phyloP scores from a whole-genome alignment of 768 basidiomycete species.

The Agrocybe praecox region DNA sequence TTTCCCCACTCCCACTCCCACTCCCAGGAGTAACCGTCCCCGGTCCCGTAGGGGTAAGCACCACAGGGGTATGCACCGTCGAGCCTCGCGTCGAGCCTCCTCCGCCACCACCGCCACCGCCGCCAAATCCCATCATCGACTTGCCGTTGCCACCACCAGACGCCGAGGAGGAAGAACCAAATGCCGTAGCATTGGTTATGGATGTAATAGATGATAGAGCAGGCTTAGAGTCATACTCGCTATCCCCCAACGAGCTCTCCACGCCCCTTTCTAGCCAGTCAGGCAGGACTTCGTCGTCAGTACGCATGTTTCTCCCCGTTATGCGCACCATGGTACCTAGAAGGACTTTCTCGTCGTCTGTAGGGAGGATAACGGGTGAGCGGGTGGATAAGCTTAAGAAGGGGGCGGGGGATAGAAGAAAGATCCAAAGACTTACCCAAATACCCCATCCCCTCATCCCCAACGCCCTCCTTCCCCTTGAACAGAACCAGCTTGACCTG shows the following conservation, averaged over 20 bases:
- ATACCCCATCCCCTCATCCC: slow-evolving; percentile 38
- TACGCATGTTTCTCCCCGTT: slow-evolving; percentile 53
- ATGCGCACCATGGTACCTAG: slow-evolving; percentile 73
- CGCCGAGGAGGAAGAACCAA: slow-evolving; percentile 40
- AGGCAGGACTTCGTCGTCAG: slow-evolving; percentile 48
- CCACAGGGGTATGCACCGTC: slow-evolving; percentile 41
- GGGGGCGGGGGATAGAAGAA: not conserved
- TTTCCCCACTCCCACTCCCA: slow-evolving; percentile 36
- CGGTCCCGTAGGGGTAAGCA: slow-evolving; percentile 56
- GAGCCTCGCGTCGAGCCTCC: slow-evolving; percentile 22
- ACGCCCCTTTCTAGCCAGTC: slow-evolving; percentile 92
- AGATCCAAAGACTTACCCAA: slow-evolving; percentile 29
- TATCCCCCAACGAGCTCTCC: slow-evolving; percentile 74
- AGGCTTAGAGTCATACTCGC: slow-evolving; percentile 51
- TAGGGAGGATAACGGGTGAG: not conserved
- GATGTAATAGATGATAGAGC: slow-evolving; percentile 30
- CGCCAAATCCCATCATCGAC: slow-evolving; percentile 22
- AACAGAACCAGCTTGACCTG: slow-evolving; percentile 83
- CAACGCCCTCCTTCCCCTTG: slow-evolving; percentile 63
- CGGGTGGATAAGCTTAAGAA: not conserved
- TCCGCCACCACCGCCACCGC: no score
- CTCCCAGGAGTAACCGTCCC: slow-evolving; percentile 45
- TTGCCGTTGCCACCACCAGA: slow-evolving; percentile 12
- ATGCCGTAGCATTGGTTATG: slow-evolving; percentile 38
- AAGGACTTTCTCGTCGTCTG: slow-evolving; percentile 41